Evolutionary conservation across 129 eudicot species (phyloP).

Genomic region (Smallanthus sonchifolius): DNA sequence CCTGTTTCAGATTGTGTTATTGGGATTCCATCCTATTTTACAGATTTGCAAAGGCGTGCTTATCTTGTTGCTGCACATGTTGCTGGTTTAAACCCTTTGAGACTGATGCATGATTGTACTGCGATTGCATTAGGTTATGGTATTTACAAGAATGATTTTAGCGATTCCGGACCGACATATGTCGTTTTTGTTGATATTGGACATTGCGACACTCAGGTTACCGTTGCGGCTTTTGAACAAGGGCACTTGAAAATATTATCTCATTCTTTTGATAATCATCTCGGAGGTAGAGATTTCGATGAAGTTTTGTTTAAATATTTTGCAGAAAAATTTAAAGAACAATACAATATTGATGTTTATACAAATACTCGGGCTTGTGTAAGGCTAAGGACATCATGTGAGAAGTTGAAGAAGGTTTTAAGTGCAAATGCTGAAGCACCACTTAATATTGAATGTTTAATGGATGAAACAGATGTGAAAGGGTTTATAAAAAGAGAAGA

Average conservation of each 20-base stretch:
- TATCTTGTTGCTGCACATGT: slow-evolving; percentile 86
- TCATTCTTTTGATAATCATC: slow-evolving; percentile 74
- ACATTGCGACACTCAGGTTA: slow-evolving; percentile 88
- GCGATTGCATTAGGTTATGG: slow-evolving; percentile 98
- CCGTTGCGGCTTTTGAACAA: slow-evolving; percentile 69
- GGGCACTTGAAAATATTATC: slow-evolving; percentile 78
- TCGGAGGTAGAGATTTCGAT: slow-evolving; percentile 96
- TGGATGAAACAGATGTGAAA: slow-evolving; percentile 96
- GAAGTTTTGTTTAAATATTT: slow-evolving; percentile 77
- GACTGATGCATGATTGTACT: slow-evolving; percentile 88
- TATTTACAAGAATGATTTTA: slow-evolving; percentile 77
- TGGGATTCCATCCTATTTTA: slow-evolving; percentile 86
- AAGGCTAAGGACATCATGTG: slow-evolving; percentile 83
- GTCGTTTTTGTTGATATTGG: slow-evolving; percentile 96
- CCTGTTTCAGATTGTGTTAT: slow-evolving; percentile 67
- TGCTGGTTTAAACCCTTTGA: slow-evolving; percentile 70
- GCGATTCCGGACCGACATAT: slow-evolving; percentile 40
- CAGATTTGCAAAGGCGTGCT: slow-evolving; percentile 76
- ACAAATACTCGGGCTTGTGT: slow-evolving; percentile 67
- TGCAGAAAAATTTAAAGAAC: slow-evolving; percentile 53
- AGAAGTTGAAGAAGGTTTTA: slow-evolving; percentile 88
- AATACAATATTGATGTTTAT: slow-evolving; percentile 67
- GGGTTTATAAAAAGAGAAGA: slow-evolving; percentile 92
- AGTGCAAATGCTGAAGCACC: slow-evolving; percentile 99
- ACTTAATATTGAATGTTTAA: slow-evolving; percentile 83